These are phyloP conservation scores for Scutellospora calospora DNA, from an alignment of 371 early-diverging fungal genomes.

Conservation along the genomic window DNA sequence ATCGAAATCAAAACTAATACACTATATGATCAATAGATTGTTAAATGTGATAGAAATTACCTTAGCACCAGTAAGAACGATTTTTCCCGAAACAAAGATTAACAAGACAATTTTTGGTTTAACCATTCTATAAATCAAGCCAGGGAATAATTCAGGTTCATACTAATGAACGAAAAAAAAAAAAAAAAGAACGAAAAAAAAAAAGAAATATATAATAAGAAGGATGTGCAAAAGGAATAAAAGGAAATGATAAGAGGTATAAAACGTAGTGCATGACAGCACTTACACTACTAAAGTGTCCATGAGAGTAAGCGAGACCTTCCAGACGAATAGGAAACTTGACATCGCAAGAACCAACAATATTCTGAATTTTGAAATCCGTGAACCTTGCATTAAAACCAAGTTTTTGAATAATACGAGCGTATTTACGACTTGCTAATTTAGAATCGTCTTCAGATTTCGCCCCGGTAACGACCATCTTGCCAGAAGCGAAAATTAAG, in stretches of 20 bases:
- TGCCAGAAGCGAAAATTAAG: slow-evolving; percentile 99
- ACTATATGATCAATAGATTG: neutral
- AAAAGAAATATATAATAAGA: no score
- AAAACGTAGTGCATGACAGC: neutral
- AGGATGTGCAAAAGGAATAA: neutral
- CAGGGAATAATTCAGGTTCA: slow-evolving; percentile 99
- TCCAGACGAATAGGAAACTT: slow-evolving; percentile 99
- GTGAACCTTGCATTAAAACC: slow-evolving; percentile 99
- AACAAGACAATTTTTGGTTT: slow-evolving; percentile 99
- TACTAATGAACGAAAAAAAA: slow-evolving; percentile 78
- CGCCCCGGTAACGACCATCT: slow-evolving; percentile 99
- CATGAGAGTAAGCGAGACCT: slow-evolving; percentile 98
- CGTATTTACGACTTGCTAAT: slow-evolving; percentile 99
- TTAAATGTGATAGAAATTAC: slow-evolving; percentile 53
- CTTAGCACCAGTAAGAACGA: slow-evolving; percentile 99
- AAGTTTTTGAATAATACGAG: slow-evolving; percentile 99
- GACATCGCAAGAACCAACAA: slow-evolving; percentile 99
- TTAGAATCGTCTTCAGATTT: slow-evolving; percentile 97
- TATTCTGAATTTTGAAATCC: slow-evolving; percentile 99
- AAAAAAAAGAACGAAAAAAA: no score
- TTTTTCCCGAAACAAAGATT: slow-evolving; percentile 99
- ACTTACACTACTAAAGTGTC: slow-evolving; percentile 95
- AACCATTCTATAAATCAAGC: slow-evolving; percentile 99
- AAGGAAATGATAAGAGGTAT: neutral
- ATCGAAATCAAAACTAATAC: neutral